Evolutionary conservation across 192 early-diverging fungal species (phyloP).

Genomic region (Coemansia umbellata): DNA sequence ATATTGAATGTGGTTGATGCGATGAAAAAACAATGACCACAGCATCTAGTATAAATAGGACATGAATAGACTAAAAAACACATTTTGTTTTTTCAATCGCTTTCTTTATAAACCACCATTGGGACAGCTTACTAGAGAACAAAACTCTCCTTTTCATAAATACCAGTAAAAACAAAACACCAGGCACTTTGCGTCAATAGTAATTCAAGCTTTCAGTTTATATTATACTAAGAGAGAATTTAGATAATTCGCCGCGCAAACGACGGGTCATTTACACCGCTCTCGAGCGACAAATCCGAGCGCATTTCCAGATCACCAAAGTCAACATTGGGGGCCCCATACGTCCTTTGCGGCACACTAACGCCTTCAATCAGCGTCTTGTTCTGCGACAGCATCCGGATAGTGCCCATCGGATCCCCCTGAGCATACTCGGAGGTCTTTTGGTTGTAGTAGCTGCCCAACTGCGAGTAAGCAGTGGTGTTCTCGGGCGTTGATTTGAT

Average conservation of each 20-base stretch:
- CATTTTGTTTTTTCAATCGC: no score
- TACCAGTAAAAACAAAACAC: no score
- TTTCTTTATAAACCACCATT: no score
- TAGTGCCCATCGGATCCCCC: constrained; percentile 11
- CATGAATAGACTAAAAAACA: no score
- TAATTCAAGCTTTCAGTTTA: no score
- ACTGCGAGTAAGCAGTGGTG: constrained; percentile 9
- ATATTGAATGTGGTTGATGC: no score
- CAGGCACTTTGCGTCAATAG: no score
- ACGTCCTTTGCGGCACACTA: background rate
- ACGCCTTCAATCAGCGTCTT: background rate
- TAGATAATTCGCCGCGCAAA: constrained; percentile 14
- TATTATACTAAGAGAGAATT: no score
- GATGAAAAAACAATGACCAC: no score
- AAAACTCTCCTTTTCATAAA: no score
- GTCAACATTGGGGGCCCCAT: constrained; percentile 5
- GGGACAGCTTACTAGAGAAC: no score
- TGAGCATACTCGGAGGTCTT: constrained; percentile 4
- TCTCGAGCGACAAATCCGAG: constrained; percentile 5
- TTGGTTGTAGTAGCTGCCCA: constrained; percentile 3
- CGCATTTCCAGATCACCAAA: constrained; percentile 1
- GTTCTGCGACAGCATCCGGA: constrained; percentile 12
- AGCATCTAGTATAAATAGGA: no score
- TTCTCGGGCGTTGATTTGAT: background rate
- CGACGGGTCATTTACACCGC: background rate